A percentile compares a stretch with the other conserved stretches of the same genome.
phyloP scores from a whole-genome alignment of 768 basidiomycete genomes.

The Hygrocybe punicea region DNA sequence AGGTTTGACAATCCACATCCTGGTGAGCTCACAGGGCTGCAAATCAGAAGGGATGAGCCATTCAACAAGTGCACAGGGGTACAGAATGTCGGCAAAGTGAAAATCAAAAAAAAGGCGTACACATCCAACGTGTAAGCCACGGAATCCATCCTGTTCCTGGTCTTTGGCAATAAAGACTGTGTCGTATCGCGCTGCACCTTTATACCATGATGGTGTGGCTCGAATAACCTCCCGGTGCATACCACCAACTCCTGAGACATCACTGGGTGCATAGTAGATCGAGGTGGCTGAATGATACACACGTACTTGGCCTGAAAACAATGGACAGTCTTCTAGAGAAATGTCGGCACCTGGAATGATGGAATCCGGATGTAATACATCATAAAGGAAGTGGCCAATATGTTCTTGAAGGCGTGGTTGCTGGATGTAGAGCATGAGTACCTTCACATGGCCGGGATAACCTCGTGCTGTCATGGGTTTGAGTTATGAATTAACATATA shows the following conservation, averaged over 20 bases:
- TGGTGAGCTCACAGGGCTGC: constrained; percentile 27
- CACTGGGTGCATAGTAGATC: background rate
- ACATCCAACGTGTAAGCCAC: constrained; percentile 25
- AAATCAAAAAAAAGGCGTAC: constrained; percentile 31
- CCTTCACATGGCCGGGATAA: background rate
- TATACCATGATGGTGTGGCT: constrained; percentile 21
- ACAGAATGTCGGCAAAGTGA: constrained; percentile 3
- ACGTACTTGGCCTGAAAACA: background rate
- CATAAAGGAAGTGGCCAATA: constrained; percentile 25
- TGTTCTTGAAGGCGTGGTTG: constrained; percentile 13
- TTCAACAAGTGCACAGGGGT: constrained; percentile 32
- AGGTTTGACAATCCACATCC: constrained; percentile 24
- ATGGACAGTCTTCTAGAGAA: background rate
- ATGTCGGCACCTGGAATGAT: background rate
- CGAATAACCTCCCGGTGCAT: constrained; percentile 26
- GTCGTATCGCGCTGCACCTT: constrained; percentile 20
- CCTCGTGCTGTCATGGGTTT: too few species aligned
- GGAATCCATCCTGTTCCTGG: constrained; percentile 12
- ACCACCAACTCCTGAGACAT: constrained; percentile 2
- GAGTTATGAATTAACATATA: too few species aligned
- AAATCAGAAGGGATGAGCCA: constrained; percentile 26
- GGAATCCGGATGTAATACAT: constrained; percentile 2
- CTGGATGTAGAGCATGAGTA: too few species aligned
- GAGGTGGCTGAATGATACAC: background rate
- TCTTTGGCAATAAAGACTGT: constrained; percentile 22